These are phyloP conservation scores for Arabidopsis lyrata DNA, from an alignment of 441 rosid species.

Conservation along the genomic window DNA sequence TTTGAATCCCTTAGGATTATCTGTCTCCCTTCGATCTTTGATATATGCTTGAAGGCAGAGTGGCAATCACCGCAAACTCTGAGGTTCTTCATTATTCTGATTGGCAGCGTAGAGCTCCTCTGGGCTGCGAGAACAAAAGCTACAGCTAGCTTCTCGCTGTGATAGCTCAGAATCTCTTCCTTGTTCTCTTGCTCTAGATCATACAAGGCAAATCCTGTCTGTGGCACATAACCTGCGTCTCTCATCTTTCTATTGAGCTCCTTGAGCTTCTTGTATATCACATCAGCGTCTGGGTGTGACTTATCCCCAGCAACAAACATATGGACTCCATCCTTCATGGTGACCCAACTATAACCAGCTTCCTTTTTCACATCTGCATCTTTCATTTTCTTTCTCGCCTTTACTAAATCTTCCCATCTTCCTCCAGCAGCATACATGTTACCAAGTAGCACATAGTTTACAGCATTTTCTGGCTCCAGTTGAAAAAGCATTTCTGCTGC, in stretches of 20 bases:
- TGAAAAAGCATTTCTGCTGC: constrained; percentile 80
- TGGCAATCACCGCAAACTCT: constrained; percentile 88
- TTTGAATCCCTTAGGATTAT: constrained; percentile 79
- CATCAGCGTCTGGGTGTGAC: constrained; percentile 63
- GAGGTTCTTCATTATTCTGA: constrained; percentile 92
- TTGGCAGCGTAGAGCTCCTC: constrained; percentile 64
- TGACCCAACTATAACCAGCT: constrained; percentile 94
- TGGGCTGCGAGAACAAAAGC: constrained; percentile 70
- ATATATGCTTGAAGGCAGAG: constrained; percentile 77
- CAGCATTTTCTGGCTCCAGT: constrained; percentile 86
- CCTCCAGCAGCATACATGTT: constrained; percentile 90
- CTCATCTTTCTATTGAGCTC: constrained; percentile 73
- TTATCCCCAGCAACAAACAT: constrained; percentile 82
- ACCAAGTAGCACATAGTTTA: constrained; percentile 83
- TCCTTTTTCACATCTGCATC: constrained; percentile 84
- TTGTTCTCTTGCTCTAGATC: constrained; percentile 84
- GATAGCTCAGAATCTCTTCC: constrained; percentile 81
- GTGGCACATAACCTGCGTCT: constrained; percentile 80
- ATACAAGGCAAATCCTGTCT: constrained; percentile 71
- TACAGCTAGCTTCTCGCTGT: constrained; percentile 87
- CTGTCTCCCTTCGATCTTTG: constrained; percentile 65
- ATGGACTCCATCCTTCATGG: constrained; percentile 88
- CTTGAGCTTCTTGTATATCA: constrained; percentile 71
- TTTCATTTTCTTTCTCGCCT: constrained; percentile 74
- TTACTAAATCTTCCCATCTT: constrained; percentile 79